Evolutionary conservation across 305 asterid genomes (phyloP).

Genomic region (Galium porrigens): DNA sequence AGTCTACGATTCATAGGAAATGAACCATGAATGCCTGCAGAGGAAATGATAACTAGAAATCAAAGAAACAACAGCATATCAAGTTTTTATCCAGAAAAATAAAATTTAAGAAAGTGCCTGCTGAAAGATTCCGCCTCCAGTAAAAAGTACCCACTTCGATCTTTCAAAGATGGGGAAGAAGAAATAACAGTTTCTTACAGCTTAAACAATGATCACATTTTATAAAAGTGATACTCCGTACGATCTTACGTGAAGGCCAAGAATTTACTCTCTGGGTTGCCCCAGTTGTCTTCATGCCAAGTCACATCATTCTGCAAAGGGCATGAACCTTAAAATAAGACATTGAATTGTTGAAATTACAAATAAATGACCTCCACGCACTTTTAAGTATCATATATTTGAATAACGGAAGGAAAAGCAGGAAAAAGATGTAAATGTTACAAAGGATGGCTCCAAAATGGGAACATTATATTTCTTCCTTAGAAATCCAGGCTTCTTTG

Average conservation of each 20-base stretch:
- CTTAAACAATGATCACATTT: neutral
- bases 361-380: neutral
- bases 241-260: constrained; percentile 83
- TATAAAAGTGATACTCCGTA: neutral
- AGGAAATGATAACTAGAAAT: neutral
- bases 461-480: neutral
- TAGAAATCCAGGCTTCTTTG: neutral
- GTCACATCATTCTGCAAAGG: constrained; percentile 65
- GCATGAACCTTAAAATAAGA: constrained; percentile 10
- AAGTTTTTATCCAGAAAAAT: neutral
- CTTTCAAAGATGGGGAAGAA: neutral
- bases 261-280: constrained; percentile 68
- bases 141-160: neutral
- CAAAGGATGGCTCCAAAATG: neutral
- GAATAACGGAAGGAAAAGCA: too few species aligned
- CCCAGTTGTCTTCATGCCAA: constrained; percentile 96
- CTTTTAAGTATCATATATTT: neutral
- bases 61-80: neutral
- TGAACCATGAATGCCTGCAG: neutral
- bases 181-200: neutral
- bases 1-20: neutral
- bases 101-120: neutral
- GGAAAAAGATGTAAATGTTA: neutral
- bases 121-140: neutral
- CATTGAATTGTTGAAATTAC: neutral